A percentile compares a stretch with the other conserved stretches of the same genome.
Evolutionary conservation across 2,329 filamentous ascomycete species (phyloP).

Genomic region (Cladosporium colombiae): DNA sequence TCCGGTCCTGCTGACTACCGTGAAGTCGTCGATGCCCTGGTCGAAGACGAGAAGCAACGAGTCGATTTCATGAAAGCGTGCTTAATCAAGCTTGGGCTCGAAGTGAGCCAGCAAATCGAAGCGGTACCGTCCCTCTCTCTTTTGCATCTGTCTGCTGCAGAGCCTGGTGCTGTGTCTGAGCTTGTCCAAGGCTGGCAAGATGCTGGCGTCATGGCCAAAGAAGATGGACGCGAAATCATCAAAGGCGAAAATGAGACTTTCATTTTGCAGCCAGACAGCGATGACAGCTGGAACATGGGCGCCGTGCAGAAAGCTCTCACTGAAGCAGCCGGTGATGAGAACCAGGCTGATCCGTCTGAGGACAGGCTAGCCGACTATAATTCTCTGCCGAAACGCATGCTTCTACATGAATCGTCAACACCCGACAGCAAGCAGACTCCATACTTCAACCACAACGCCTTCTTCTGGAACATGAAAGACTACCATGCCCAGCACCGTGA

Average conservation of each 20-base stretch:
- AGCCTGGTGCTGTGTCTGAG: constrained; percentile 65
- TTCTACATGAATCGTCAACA: constrained; percentile 67
- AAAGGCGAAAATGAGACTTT: constrained; percentile 83
- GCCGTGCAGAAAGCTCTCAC: constrained; percentile 34
- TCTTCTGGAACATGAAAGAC: constrained; percentile 68
- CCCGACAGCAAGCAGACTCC: constrained; percentile 75
- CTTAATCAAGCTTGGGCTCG: constrained; percentile 77
- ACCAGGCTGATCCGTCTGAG: constrained; percentile 23
- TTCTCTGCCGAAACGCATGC: constrained; percentile 69
- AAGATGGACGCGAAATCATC: constrained; percentile 65
- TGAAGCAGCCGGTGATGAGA: constrained; percentile 27
- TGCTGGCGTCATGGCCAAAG: constrained; percentile 58
- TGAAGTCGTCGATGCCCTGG: constrained; percentile 66
- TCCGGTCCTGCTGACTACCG: constrained; percentile 67
- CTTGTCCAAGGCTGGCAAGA: constrained; percentile 67
- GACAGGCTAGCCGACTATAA: constrained; percentile 71
- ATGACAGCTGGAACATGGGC: constrained; percentile 49
- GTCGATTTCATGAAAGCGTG: constrained; percentile 77
- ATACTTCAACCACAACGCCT: constrained; percentile 80
- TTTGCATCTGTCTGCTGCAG: constrained; percentile 75
- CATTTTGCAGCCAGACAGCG: constrained; percentile 62
- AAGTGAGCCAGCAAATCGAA: constrained; percentile 68
- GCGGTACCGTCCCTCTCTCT: constrained; percentile 76
- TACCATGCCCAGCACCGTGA: constrained; percentile 60
- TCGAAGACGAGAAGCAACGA: constrained; percentile 68